These are phyloP conservation scores for Fragaria nilgerrensis DNA, from an alignment of 306 rosid genomes.

Conservation along the genomic window DNA sequence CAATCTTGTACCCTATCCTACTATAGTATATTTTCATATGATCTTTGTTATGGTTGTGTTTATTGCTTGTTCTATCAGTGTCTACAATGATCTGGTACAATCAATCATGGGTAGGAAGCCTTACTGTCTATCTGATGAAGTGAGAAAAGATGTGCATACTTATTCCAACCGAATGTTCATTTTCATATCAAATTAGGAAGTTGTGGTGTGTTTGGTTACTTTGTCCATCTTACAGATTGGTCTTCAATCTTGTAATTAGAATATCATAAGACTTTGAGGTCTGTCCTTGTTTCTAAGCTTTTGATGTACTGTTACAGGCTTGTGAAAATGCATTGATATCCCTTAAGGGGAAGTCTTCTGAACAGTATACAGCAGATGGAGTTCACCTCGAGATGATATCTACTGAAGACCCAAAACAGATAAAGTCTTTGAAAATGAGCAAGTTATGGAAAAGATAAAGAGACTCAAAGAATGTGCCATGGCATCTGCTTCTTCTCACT, in stretches of 20 bases:
- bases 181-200: neutral
- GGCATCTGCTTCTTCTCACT: constrained; percentile 50
- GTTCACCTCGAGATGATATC: constrained; percentile 25
- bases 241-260: neutral
- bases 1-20: too few relatives aligned
- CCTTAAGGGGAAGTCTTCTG: constrained; percentile 36
- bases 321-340: constrained; percentile 58
- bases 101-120: neutral
- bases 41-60: neutral
- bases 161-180: neutral
- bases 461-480: constrained; percentile 54
- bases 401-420: constrained; percentile 31
- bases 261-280: neutral
- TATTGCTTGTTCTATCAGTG: neutral
- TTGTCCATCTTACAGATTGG: neutral
- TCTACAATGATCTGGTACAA: neutral
- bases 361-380: constrained; percentile 28
- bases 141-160: neutral
- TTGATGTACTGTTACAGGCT: constrained; percentile 44
- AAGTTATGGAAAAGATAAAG: constrained; percentile 39
- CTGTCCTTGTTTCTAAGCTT: constrained; percentile 14
- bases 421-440: constrained; percentile 24
- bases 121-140: neutral
- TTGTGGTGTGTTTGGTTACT: neutral
- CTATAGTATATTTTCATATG: neutral